Evolutionary conservation across 352 stramenopile genomes (phyloP).

Genomic region (Pythium myriotylum): DNA sequence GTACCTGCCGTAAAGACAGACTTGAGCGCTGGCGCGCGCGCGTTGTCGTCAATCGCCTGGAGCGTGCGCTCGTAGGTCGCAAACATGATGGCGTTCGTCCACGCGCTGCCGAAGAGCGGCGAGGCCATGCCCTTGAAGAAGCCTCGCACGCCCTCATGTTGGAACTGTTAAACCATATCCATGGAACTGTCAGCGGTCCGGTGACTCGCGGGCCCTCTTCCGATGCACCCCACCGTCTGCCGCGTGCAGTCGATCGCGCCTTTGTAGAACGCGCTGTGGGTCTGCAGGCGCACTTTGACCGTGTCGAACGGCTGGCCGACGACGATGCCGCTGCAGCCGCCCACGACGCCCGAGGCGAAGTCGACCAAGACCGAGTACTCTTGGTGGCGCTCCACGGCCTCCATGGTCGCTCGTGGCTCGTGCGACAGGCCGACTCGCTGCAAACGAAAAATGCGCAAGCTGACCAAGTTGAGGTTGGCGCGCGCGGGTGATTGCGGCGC

Average conservation of each 20-base stretch:
- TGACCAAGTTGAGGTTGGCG: too few species aligned
- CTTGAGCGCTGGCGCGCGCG: constrained; percentile 50
- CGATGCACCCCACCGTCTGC: constrained; percentile 37
- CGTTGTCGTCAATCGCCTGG: constrained; percentile 57
- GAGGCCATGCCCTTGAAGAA: constrained; percentile 89
- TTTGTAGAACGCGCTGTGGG: constrained; percentile 58
- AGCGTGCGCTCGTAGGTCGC: constrained; percentile 77
- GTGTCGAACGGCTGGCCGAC: constrained; percentile 68
- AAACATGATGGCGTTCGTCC: constrained; percentile 89
- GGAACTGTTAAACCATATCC: constrained; percentile 31
- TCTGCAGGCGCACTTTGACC: constrained; percentile 68
- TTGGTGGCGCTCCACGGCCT: constrained; percentile 33
- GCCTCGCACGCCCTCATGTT: constrained; percentile 70
- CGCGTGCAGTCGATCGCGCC: constrained; percentile 46
- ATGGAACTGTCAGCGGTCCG: too few species aligned
- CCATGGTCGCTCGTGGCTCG: too few species aligned
- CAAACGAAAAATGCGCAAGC: too few species aligned
- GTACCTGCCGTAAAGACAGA: constrained; percentile 70
- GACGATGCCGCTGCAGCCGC: constrained; percentile 55
- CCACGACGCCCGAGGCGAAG: constrained; percentile 52
- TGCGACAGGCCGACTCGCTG: too few species aligned
- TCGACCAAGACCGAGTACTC: constrained; percentile 57
- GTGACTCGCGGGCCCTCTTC: too few species aligned
- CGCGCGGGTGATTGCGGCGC: too few species aligned
- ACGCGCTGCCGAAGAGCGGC: constrained; percentile 78